A percentile compares a stretch with the other conserved stretches of the same genome.
phyloP scores from a whole-genome alignment of 1,139 yeast species.

The Candida albicans region DNA sequence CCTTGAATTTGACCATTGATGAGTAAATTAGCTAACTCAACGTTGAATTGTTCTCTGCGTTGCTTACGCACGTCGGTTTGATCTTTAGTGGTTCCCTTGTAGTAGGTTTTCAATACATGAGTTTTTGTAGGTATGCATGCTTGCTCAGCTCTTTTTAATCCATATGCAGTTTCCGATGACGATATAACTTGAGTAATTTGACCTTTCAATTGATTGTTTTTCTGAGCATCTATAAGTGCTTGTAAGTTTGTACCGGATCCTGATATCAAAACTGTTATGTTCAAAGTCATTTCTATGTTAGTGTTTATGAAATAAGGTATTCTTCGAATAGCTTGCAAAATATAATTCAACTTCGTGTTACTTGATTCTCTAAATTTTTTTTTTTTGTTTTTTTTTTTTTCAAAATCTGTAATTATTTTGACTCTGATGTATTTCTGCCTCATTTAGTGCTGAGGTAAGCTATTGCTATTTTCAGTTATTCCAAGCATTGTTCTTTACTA shows the following conservation, averaged over 20 bases:
- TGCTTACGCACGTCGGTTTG: slow-evolving; percentile 52
- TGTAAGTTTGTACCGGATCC: slow-evolving; percentile 95
- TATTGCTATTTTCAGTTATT: too few species aligned
- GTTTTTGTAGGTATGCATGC: slow-evolving; percentile 67
- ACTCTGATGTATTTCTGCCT: slow-evolving; percentile 2
- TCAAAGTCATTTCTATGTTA: slow-evolving; percentile 14
- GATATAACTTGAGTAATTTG: slow-evolving; percentile 75
- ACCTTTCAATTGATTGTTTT: slow-evolving; percentile 46
- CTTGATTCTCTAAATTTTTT: neutral
- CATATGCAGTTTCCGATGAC: slow-evolving; percentile 80
- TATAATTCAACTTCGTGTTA: neutral
- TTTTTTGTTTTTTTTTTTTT: neutral
- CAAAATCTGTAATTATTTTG: neutral
- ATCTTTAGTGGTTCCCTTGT: slow-evolving; percentile 69
- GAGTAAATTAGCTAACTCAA: slow-evolving; percentile 71
- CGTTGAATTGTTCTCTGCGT: slow-evolving; percentile 72
- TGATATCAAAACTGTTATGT: slow-evolving; percentile 78
- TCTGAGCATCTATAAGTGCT: slow-evolving; percentile 80
- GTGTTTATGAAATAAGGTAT: neutral
- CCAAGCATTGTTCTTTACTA: too few species aligned
- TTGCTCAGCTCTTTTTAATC: slow-evolving; percentile 71
- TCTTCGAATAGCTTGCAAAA: neutral
- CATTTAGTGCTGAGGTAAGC: too few species aligned
- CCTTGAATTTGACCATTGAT: slow-evolving; percentile 46
- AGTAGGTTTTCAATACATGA: slow-evolving; percentile 75